Conservation (phyloP, 202 grass and related monocot species). For the Digitaria exilis region DNA sequence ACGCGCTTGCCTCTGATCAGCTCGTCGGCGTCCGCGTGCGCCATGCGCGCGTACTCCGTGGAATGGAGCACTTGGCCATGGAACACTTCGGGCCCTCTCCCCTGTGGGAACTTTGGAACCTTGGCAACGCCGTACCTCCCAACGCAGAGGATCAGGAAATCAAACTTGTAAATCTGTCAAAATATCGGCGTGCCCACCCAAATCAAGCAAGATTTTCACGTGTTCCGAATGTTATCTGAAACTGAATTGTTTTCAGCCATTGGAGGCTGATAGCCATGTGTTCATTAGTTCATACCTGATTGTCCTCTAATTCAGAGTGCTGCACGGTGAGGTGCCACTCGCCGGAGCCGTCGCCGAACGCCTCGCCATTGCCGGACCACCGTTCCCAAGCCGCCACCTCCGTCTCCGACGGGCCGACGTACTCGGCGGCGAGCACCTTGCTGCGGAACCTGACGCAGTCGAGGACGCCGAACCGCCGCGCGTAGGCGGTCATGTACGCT, state of each 20-base stretch:
- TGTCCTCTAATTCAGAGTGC: not conserved
- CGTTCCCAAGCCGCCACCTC: slow-evolving; percentile 51
- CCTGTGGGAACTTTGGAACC: slow-evolving; percentile 37
- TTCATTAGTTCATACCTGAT: not conserved
- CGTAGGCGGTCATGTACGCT: slow-evolving; percentile 59
- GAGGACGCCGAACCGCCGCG: slow-evolving; percentile 48
- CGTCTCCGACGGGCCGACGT: slow-evolving; percentile 33
- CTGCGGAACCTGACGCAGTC: slow-evolving; percentile 47
- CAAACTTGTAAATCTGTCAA: slow-evolving; percentile 37
- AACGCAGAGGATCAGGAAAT: slow-evolving; percentile 72
- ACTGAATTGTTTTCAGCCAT: too few species aligned
- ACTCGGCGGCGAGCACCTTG: slow-evolving; percentile 48
- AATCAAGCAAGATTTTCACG: too few species aligned
- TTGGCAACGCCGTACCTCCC: slow-evolving; percentile 64
- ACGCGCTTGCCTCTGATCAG: slow-evolving; percentile 64
- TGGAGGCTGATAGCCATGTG: too few species aligned
- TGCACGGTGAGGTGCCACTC: slow-evolving; percentile 57
- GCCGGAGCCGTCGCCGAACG: slow-evolving; percentile 49
- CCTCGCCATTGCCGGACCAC: slow-evolving; percentile 67
- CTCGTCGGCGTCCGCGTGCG: slow-evolving; percentile 32
- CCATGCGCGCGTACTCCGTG: slow-evolving; percentile 65
- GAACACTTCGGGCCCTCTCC: slow-evolving; percentile 53
- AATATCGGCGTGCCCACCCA: not conserved
- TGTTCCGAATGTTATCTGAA: too few species aligned
- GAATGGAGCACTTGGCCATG: not conserved